These are phyloP conservation scores for Pythium coloratum DNA, from an alignment of 352 stramenopile species.

Conservation along the genomic window DNA sequence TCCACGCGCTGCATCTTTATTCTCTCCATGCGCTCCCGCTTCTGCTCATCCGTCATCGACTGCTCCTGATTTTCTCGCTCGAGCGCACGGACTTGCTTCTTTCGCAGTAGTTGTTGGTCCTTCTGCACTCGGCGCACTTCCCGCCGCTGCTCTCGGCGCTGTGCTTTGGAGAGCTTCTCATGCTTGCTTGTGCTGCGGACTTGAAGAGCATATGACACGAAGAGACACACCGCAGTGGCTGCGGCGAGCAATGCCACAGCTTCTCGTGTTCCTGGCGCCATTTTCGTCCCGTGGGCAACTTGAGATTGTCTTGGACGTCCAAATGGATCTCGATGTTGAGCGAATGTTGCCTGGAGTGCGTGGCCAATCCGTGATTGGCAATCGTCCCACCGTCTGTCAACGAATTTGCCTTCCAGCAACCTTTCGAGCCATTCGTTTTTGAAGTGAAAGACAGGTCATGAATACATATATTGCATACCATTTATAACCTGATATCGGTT, in stretches of 20 bases:
- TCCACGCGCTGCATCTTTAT: slow-evolving; percentile 77
- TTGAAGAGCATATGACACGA: neutral
- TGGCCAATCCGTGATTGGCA: slow-evolving; percentile 15
- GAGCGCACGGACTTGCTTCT: slow-evolving; percentile 8
- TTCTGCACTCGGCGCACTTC: slow-evolving; percentile 17
- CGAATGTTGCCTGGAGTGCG: slow-evolving; percentile 9
- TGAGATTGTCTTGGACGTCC: neutral
- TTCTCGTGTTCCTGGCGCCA: neutral
- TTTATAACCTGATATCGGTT: neutral
- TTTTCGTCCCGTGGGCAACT: neutral
- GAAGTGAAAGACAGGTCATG: neutral
- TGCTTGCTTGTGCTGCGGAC: neutral
- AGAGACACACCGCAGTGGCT: neutral
- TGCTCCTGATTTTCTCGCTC: slow-evolving; percentile 8
- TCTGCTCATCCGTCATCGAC: slow-evolving; percentile 44
- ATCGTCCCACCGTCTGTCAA: slow-evolving; percentile 16
- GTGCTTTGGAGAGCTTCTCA: neutral
- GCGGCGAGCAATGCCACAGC: neutral
- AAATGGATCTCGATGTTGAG: slow-evolving; percentile 16
- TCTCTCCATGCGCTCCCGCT: slow-evolving; percentile 45
- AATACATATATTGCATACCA: no score
- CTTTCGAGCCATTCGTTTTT: slow-evolving; percentile 4
- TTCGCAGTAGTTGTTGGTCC: slow-evolving; percentile 15
- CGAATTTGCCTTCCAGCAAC: slow-evolving; percentile 16
- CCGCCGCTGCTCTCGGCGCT: slow-evolving; percentile 19